Evolutionary conservation across 805 yeast genomes (phyloP).

Genomic region (Saturnispora ahearnii): DNA sequence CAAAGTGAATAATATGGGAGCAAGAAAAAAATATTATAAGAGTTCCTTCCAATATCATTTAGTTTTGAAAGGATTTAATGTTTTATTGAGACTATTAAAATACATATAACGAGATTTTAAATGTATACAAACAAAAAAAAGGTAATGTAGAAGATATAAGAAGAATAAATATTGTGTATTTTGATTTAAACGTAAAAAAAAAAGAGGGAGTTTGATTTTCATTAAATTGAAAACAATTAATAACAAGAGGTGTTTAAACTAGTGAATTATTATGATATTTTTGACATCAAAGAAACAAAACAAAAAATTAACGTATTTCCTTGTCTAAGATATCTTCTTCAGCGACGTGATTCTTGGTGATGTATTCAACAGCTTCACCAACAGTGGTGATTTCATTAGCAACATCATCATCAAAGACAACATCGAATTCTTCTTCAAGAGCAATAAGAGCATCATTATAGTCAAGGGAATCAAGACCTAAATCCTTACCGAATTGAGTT

Average conservation of each 20-base stretch:
- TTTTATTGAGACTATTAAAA: too few species aligned
- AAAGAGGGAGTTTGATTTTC: background rate
- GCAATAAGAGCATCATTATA: constrained; percentile 95
- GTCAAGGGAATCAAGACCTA: constrained; percentile 89
- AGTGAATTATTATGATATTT: background rate
- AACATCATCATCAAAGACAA: constrained; percentile 33
- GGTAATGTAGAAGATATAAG: too few species aligned
- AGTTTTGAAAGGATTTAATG: too few species aligned
- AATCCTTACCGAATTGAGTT: constrained; percentile 53
- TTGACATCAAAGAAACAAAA: background rate
- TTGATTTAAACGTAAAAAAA: background rate
- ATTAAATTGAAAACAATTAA: background rate
- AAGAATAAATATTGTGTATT: too few species aligned
- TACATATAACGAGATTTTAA: too few species aligned
- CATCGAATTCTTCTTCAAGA: constrained; percentile 77
- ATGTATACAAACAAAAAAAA: too few species aligned
- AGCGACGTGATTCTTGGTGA: constrained; percentile 30
- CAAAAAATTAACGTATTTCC: constrained; percentile 26
- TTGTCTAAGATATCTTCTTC: constrained; percentile 28
- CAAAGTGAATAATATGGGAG: too few species aligned
- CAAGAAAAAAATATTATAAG: too few species aligned
- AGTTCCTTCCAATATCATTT: too few species aligned
- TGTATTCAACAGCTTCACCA: constrained; percentile 51
- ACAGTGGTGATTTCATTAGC: constrained; percentile 55
- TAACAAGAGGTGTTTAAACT: background rate